These are phyloP conservation scores for Syzygium syzygioides DNA, from an alignment of 441 rosid genomes.

Conservation along the genomic window DNA sequence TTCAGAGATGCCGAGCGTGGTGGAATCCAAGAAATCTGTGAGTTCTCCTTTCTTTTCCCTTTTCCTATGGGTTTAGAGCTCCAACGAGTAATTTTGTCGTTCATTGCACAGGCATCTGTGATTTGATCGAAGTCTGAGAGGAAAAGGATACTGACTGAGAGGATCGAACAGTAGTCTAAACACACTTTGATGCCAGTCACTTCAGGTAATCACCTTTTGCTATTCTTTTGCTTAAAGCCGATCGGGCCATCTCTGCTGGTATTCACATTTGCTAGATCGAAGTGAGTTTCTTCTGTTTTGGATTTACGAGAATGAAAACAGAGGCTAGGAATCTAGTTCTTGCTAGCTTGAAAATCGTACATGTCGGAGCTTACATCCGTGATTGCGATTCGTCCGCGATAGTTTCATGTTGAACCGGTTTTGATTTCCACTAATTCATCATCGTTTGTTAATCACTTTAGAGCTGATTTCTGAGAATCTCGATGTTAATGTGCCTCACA, in stretches of 20 bases:
- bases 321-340: not conserved
- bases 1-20: too few species aligned
- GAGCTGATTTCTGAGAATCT: not conserved
- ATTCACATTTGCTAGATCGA: not conserved
- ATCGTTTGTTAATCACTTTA: fast-evolving
- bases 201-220: not conserved
- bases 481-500: not conserved
- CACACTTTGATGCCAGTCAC: too few species aligned
- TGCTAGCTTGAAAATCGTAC: not conserved
- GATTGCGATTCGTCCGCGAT: not conserved
- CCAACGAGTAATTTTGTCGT: too few species aligned
- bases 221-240: not conserved
- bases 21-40: too few species aligned
- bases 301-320: fast-evolving
- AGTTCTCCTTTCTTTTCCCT: too few species aligned
- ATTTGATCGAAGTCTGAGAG: not conserved
- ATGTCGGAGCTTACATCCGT: fast-evolving
- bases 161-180: not conserved
- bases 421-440: not conserved
- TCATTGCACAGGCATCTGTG: not conserved
- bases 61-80: too few species aligned
- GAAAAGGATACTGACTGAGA: not conserved
- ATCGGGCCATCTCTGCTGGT: not conserved
- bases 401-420: not conserved
- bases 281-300: not conserved